Evolutionary conservation across 768 basidiomycete species (phyloP), one percentile per base, ranked within the genome.

Genomic region (Lactarius deliciosus): DNA sequence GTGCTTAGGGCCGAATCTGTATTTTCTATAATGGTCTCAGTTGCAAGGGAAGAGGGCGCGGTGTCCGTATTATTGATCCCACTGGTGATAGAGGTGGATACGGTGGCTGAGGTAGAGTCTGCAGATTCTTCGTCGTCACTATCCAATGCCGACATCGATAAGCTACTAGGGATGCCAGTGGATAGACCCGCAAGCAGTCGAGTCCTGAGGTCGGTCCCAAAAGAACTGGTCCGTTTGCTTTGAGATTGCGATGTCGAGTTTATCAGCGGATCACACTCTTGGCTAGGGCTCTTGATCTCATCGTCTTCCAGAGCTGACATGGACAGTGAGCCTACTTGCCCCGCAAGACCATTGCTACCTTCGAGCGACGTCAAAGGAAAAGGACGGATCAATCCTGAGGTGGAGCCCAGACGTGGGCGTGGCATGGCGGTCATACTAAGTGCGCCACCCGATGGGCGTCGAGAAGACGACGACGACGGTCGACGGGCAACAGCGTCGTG

Each of bases 71-170:
- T 15, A 16, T 45, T 28, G 13, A 54, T 66, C 3, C 47, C 62
- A 30, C 64, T 50, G 9, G 50, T 55, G 56, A 22, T 60, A 20
- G 69, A 54, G 18, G 60, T 45, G 30, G 43, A 45, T 25, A 38
- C 15, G 13, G 43, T 54, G n/a, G 13, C 36, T 16, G 34, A 34
- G 7, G 61, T 32, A n/a, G 57, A 41, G 34, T 32, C 65, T 50
- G 57, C 65, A 13, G 75, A 76, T 10, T 80, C 79, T 1, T 80
- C 78, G 60, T 82, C 81, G 22, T 86, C 81, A 7, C 77, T 77
- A 15, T 81, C 86, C 50, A 86, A 73, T 8, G 86, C 86, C 2
- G 85, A 86, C 75, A 81, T 81, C 34, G 83, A 82, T 34, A 83
- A 75, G 1, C 75, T 73, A n/a, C 80, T 79, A 34, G 81, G 76